Base-by-base conservation (phyloP, 1,284 basidiomycete species). In the Leccinum huronense region DNA sequence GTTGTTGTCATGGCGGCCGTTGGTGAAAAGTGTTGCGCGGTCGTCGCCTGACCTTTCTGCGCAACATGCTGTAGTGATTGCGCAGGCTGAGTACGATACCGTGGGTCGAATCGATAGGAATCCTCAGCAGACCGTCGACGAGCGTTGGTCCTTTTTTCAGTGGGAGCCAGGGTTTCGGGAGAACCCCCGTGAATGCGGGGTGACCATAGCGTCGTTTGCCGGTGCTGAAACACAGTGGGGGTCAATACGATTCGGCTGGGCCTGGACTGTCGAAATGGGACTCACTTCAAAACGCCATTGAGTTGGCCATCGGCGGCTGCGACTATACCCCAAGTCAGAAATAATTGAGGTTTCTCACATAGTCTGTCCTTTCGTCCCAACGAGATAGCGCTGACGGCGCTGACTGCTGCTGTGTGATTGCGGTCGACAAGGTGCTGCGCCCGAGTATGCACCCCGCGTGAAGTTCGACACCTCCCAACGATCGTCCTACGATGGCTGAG, bases 221-320 rank as follows among this genome's bases (percentile, higher is more conserved):
- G 13, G 93, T 94, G 71, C 90, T 93, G 23, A 23, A 23, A 23
- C 45, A 53, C 51, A 3, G 23, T 45, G 13, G 31, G 19, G 58
- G 42, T 62, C 65, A 64, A 34, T 48, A 3, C 34, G 6, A 19
- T 13, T 19, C 59, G 13, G 23, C 33, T 3, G 3, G 2, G n/a
- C 23, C 23, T 23, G 23, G 23, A 23, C 23, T 23, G 5, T 40
- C 38, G 38, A 40, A 57, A 13, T n/a, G 36, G 38, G 3, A 76
- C 86, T 69, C 76, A 89, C 93, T 96, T 96, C 6, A 97, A 81
- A 9, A 97, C 93, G 0, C 95, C 95, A 57, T 83, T 84, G 73
- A 95, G 71, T 93, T 93, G 11, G 91, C 89, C 93, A 97, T 95
- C 0, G 95, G 95, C 0, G 95, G 95, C 76, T 97, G 95, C 0